Evolutionary conservation across 2,329 filamentous ascomycete species (phyloP).

Genomic region (Trichoderma sp.): DNA sequence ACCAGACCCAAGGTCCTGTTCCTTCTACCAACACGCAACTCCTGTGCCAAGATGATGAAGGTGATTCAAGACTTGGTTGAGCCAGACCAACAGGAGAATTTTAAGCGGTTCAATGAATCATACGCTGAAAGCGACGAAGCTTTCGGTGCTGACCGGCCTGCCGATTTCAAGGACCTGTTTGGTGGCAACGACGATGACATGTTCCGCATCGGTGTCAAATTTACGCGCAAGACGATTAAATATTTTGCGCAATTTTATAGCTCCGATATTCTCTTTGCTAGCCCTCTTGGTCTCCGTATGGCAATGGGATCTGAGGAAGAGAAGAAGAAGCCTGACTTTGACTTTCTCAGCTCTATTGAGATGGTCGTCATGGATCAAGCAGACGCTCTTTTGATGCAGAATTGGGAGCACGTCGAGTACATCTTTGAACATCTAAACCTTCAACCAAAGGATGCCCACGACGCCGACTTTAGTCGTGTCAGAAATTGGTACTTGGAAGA

Average conservation of each 20-base stretch:
- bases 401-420: constrained; percentile 94
- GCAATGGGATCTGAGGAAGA: constrained; percentile 78
- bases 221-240: constrained; percentile 93
- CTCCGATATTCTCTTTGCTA: constrained; percentile 91
- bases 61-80: constrained; percentile 72
- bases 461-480: constrained; percentile 89
- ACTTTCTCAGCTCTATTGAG: constrained; percentile 93
- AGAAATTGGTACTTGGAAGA: constrained; percentile 91
- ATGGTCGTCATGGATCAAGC: constrained; percentile 87
- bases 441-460: constrained; percentile 84
- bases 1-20: constrained; percentile 92
- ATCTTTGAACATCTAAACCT: constrained; percentile 90
- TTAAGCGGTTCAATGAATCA: constrained; percentile 83
- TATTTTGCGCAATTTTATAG: constrained; percentile 95
- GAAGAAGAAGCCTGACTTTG: constrained; percentile 66
- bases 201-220: constrained; percentile 94
- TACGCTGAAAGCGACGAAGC: constrained; percentile 66
- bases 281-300: constrained; percentile 83
- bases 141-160: constrained; percentile 71
- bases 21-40: constrained; percentile 82
- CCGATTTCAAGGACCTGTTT: constrained; percentile 86
- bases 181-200: constrained; percentile 96
- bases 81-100: constrained; percentile 92
- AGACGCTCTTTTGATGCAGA: constrained; percentile 93
- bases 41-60: constrained; percentile 76